These are phyloP conservation scores for Melastoma candidum DNA, from an alignment of 441 rosid species.

Conservation along the genomic window DNA sequence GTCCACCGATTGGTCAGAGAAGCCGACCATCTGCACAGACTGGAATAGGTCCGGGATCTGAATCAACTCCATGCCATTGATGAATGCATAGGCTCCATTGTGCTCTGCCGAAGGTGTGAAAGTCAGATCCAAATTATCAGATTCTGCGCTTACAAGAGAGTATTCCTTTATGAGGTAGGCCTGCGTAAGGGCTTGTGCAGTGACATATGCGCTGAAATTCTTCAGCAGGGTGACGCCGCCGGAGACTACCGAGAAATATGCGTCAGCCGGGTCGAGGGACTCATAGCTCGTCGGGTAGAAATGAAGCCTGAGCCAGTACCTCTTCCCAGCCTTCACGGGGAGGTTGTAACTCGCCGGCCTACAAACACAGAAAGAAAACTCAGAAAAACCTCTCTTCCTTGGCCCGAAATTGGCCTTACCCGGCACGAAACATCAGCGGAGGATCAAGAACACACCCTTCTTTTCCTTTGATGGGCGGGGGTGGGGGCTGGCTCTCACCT, in stretches of 20 bases:
- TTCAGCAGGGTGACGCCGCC: conserved; percentile 32
- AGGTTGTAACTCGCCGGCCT: conserved; percentile 26
- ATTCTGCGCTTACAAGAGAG: conserved; percentile 26
- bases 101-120: conserved; percentile 35
- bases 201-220: conserved; percentile 54
- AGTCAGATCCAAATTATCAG: conserved; percentile 25
- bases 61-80: conserved; percentile 63
- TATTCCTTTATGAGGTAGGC: conserved; percentile 50
- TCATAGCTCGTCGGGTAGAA: conserved; percentile 49
- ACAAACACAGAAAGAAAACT: too few species aligned
- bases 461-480: neutral
- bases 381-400: conserved; percentile 1
- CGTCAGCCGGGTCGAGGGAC: conserved; percentile 27
- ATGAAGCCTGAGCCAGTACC: conserved; percentile 36
- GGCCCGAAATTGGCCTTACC: conserved; percentile 1
- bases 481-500: conserved; percentile 23
- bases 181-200: conserved; percentile 48
- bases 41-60: conserved; percentile 39
- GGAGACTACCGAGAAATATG: conserved; percentile 43
- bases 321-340: conserved; percentile 23
- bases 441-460: neutral
- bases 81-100: conserved; percentile 36
- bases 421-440: neutral
- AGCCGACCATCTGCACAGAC: conserved; percentile 33
- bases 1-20: conserved; percentile 22